phyloP scores from a whole-genome alignment of 495 filamentous ascomycete species.

The Xylaria bambusicola region DNA sequence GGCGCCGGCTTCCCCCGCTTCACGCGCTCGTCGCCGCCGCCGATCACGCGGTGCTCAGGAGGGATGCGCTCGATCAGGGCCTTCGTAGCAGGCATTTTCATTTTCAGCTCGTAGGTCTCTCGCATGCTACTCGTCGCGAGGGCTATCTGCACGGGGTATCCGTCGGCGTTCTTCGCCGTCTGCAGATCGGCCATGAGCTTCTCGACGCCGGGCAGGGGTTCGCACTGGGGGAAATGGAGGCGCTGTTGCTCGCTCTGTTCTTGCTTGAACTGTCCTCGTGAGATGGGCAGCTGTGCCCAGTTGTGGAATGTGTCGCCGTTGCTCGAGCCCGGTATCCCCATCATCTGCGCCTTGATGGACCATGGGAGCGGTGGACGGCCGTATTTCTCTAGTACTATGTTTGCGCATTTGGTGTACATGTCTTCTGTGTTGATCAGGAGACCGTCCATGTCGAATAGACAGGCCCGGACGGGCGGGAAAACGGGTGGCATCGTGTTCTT shows the following conservation, averaged over 20 bases:
- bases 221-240: slow-evolving; percentile 63
- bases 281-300: slow-evolving; percentile 82
- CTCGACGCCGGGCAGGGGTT: slow-evolving; percentile 71
- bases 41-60: slow-evolving; percentile 60
- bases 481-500: not conserved
- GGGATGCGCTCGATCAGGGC: slow-evolving; percentile 29
- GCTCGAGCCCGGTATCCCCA: slow-evolving; percentile 67
- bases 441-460: slow-evolving; percentile 92
- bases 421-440: slow-evolving; percentile 84
- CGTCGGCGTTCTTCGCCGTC: slow-evolving; percentile 21
- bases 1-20: slow-evolving; percentile 79
- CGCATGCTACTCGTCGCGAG: slow-evolving; percentile 33
- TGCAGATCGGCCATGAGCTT: slow-evolving; percentile 58
- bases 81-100: slow-evolving; percentile 22
- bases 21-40: slow-evolving; percentile 79
- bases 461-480: slow-evolving; percentile 70
- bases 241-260: slow-evolving; percentile 59
- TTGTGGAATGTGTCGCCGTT: slow-evolving; percentile 48
- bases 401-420: slow-evolving; percentile 72
- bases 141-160: slow-evolving; percentile 24
- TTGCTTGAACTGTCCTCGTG: slow-evolving; percentile 57
- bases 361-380: slow-evolving; percentile 70
- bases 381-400: slow-evolving; percentile 67
- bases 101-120: slow-evolving; percentile 32
- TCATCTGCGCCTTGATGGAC: slow-evolving; percentile 79